phyloP scores from a whole-genome alignment of 2,329 filamentous ascomycete genomes.

The Colletotrichum sublineola region DNA sequence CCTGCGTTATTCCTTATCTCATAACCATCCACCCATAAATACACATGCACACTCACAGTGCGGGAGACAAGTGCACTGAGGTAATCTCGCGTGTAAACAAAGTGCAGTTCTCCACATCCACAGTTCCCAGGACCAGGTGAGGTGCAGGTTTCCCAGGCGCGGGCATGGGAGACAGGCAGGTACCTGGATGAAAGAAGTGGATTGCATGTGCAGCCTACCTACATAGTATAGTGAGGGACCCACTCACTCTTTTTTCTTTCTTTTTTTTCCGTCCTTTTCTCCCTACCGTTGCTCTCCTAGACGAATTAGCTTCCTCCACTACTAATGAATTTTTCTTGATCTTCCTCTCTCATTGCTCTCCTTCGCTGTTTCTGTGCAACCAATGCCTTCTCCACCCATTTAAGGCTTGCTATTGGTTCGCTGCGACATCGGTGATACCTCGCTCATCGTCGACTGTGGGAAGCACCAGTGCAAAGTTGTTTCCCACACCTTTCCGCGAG shows the following conservation, averaged over 20 bases:
- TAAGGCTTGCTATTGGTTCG: conserved; percentile 31
- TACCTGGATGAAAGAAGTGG: conserved; percentile 12
- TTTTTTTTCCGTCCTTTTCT: background rate
- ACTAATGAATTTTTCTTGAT: conserved; percentile 4
- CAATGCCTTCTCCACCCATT: conserved; percentile 21
- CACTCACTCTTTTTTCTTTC: background rate
- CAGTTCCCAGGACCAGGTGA: conserved; percentile 38
- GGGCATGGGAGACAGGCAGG: conserved; percentile 29
- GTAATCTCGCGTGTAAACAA: conserved; percentile 42
- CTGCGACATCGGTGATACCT: conserved; percentile 39
- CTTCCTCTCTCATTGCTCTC: background rate
- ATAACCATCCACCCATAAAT: background rate
- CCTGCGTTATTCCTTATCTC: conserved; percentile 3
- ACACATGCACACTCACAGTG: conserved; percentile 27
- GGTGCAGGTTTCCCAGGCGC: conserved; percentile 34
- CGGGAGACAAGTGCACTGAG: conserved; percentile 3
- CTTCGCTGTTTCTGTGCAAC: background rate
- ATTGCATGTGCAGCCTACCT: background rate
- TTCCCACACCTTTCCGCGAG: conserved; percentile 5
- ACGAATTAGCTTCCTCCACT: conserved; percentile 21
- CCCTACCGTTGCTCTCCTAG: conserved; percentile 7
- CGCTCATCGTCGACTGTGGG: conserved; percentile 33
- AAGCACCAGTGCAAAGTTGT: conserved; percentile 21
- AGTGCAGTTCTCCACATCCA: conserved; percentile 35
- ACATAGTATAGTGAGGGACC: background rate